Evolutionary conservation across 2,329 filamentous ascomycete genomes (phyloP).

Genomic region (Cladobotryum protrusum): DNA sequence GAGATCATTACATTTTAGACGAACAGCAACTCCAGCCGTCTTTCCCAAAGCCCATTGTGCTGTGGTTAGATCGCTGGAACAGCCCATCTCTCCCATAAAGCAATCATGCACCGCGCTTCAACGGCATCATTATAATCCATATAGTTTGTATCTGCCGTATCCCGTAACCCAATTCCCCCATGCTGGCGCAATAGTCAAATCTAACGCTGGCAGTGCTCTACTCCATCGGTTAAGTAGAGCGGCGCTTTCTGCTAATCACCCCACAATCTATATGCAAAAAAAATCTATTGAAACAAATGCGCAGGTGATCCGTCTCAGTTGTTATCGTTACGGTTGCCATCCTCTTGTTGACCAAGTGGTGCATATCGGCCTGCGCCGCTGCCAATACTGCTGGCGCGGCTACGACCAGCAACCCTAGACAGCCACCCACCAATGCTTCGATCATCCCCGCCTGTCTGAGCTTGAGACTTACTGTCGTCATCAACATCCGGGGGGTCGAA

Average conservation of each 20-base stretch:
- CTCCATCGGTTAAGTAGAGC: not conserved
- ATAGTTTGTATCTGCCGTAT: too few relatives aligned
- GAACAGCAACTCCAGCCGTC: not conserved
- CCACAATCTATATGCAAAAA: constrained; percentile 36
- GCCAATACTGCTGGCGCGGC: constrained; percentile 31
- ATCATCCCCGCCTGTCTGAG: constrained; percentile 27
- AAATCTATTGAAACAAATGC: constrained; percentile 20
- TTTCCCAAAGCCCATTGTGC: not conserved
- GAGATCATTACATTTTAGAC: not conserved
- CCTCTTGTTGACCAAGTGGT: constrained; percentile 36
- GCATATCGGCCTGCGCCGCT: constrained; percentile 38
- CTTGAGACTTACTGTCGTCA: constrained; percentile 39
- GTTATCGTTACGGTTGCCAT: constrained; percentile 22
- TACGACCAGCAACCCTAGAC: constrained; percentile 34
- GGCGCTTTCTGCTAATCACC: not conserved
- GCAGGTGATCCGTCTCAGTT: constrained; percentile 17
- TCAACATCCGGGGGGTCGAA: constrained; percentile 69
- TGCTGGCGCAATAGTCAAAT: constrained; percentile 1
- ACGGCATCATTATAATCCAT: too few relatives aligned
- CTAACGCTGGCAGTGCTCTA: constrained; percentile 2
- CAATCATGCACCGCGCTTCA: not conserved
- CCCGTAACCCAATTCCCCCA: not conserved
- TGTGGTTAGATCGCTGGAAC: not conserved
- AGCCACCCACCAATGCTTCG: constrained; percentile 47
- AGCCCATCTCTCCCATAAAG: not conserved